Percentiles rank a stretch among this genome's conserved stretches.
phyloP scores from a whole-genome alignment of 2,329 filamentous ascomycete genomes.

The Zasmidium citrigriseum region DNA sequence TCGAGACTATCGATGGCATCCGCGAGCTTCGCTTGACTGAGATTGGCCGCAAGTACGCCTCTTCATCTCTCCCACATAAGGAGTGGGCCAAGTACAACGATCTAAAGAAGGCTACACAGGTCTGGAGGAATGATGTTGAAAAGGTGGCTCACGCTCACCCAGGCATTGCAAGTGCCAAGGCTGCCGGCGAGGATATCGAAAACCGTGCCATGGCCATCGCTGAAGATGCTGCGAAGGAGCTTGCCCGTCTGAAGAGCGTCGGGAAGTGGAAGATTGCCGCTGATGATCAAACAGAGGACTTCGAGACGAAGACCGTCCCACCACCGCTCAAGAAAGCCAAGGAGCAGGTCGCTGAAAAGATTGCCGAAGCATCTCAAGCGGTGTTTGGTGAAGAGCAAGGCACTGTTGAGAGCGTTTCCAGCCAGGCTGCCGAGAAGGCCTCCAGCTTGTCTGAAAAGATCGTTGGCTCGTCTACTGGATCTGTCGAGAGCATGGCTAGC shows the following conservation, averaged over 20 bases:
- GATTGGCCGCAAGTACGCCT: slow-evolving; percentile 93
- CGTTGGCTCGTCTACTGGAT: slow-evolving; percentile 39
- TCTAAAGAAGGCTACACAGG: slow-evolving; percentile 76
- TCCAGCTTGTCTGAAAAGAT: slow-evolving; percentile 32
- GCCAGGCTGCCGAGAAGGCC: slow-evolving; percentile 30
- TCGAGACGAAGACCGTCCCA: slow-evolving; percentile 67
- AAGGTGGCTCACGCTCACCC: slow-evolving; percentile 70
- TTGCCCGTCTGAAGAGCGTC: slow-evolving; percentile 78
- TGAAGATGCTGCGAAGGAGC: slow-evolving; percentile 74
- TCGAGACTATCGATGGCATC: slow-evolving; percentile 79
- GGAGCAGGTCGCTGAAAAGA: slow-evolving; percentile 39
- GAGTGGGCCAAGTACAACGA: slow-evolving; percentile 96
- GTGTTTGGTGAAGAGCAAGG: slow-evolving; percentile 39
- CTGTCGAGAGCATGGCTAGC: slow-evolving; percentile 54
- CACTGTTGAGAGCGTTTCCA: slow-evolving; percentile 38
- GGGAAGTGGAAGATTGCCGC: slow-evolving; percentile 80
- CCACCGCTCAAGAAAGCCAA: slow-evolving; percentile 53
- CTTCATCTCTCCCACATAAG: slow-evolving; percentile 92
- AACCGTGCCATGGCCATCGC: slow-evolving; percentile 79
- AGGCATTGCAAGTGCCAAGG: slow-evolving; percentile 67
- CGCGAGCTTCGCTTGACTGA: slow-evolving; percentile 84
- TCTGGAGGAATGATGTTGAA: slow-evolving; percentile 83
- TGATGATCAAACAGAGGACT: slow-evolving; percentile 74
- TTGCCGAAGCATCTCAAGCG: slow-evolving; percentile 35
- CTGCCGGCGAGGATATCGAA: slow-evolving; percentile 69